Evolutionary conservation across 768 basidiomycete genomes (phyloP).

Genomic region (Tulasnella sp.): DNA sequence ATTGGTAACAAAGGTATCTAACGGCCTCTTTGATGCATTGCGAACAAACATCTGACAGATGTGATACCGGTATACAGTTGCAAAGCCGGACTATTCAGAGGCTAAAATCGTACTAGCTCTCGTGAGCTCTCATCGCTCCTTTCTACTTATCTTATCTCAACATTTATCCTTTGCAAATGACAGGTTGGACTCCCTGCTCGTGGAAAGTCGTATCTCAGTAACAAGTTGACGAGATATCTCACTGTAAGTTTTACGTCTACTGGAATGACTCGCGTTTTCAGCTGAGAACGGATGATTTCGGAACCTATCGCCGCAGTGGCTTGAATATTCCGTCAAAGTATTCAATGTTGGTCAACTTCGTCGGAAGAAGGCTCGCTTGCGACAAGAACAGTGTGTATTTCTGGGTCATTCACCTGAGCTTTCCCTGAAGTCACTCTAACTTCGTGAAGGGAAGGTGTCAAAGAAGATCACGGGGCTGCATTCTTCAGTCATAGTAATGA

Average conservation of each 20-base stretch:
- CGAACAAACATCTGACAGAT: constrained; percentile 1
- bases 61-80: constrained; percentile 37
- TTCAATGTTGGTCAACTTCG: constrained; percentile 97
- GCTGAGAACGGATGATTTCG: not conserved
- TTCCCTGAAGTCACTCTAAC: not conserved
- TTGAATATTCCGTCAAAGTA: constrained; percentile 95
- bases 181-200: constrained; percentile 95
- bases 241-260: constrained; percentile 42
- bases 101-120: constrained; percentile 97
- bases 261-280: constrained; percentile 16
- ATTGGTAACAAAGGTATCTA: constrained; percentile 73
- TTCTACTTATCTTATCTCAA: not conserved
- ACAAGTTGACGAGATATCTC: constrained; percentile 93
- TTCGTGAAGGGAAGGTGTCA: constrained; percentile 52
- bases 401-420: not conserved
- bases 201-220: constrained; percentile 96
- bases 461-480: constrained; percentile 78
- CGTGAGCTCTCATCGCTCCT: constrained; percentile 35
- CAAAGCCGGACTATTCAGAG: constrained; percentile 96
- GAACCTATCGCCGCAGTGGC: constrained; percentile 52
- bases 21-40: constrained; percentile 3
- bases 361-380: constrained; percentile 65
- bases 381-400: constrained; percentile 47
- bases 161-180: not conserved
- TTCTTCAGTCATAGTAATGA: constrained; percentile 84